These are phyloP conservation scores for Dryas octopetala DNA, from an alignment of 306 rosid species.

Conservation along the genomic window DNA sequence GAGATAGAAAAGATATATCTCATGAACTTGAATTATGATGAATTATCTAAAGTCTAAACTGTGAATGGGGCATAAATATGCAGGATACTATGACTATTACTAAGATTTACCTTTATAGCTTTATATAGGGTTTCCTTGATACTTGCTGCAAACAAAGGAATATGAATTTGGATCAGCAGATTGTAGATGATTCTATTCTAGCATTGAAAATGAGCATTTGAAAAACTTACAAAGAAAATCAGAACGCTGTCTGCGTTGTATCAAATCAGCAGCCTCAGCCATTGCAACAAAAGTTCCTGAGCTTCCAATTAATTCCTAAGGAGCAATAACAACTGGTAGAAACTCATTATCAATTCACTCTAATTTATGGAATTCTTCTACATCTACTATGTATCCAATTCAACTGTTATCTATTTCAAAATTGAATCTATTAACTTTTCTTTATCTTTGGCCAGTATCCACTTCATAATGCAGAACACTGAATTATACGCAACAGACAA, in stretches of 20 bases:
- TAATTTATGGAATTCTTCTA: conserved; percentile 17
- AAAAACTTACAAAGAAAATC: conserved; percentile 71
- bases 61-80: not conserved
- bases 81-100: conserved; percentile 3
- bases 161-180: conserved; percentile 27
- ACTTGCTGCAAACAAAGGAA: conserved; percentile 50
- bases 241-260: conserved; percentile 86
- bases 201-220: conserved; percentile 18
- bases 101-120: conserved; percentile 54
- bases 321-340: conserved; percentile 56
- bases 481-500: not conserved
- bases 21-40: not conserved
- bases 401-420: not conserved
- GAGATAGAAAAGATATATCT: conserved; percentile 14
- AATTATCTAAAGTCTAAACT: conserved; percentile 9
- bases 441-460: too few species aligned
- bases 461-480: not conserved
- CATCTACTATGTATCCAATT: not conserved
- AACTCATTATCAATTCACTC: conserved; percentile 76
- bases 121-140: conserved; percentile 62
- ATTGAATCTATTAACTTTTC: not conserved
- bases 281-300: conserved; percentile 47
- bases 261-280: conserved; percentile 90
- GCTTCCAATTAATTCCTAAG: conserved; percentile 69
- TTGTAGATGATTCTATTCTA: conserved; percentile 15